Percentiles rank a stretch among this genome's conserved stretches.
Evolutionary conservation across 371 early-diverging fungal genomes (phyloP).

Genomic region (Batrachochytrium dendrobatidis): DNA sequence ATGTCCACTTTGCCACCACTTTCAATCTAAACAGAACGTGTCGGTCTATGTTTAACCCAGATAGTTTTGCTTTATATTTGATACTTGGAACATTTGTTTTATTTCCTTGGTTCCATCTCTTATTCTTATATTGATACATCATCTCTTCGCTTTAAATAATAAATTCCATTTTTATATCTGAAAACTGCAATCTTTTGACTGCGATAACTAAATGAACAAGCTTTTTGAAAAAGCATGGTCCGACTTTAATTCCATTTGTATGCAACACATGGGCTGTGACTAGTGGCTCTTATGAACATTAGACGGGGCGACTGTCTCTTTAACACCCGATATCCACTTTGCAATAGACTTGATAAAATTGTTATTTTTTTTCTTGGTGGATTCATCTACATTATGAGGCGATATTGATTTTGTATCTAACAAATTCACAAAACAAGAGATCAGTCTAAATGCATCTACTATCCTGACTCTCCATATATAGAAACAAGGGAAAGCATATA

Average conservation of each 20-base stretch:
- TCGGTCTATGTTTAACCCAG: not conserved
- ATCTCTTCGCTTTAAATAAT: too few relatives aligned
- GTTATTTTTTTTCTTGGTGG: slow-evolving; percentile 8
- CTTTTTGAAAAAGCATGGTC: too few relatives aligned
- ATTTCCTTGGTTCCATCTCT: not conserved
- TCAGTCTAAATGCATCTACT: not conserved
- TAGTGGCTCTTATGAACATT: too few relatives aligned
- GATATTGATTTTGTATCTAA: not conserved
- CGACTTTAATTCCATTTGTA: too few relatives aligned
- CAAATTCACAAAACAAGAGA: not conserved
- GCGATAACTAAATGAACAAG: too few relatives aligned
- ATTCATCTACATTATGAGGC: not conserved
- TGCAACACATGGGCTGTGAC: too few relatives aligned
- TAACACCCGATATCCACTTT: slow-evolving; percentile 14
- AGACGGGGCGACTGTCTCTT: too few relatives aligned
- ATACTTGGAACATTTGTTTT: not conserved
- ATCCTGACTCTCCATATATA: not conserved
- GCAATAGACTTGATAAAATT: slow-evolving; percentile 22
- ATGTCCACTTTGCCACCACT: not conserved
- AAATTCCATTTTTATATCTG: too few relatives aligned
- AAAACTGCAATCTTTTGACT: too few relatives aligned
- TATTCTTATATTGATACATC: not conserved
- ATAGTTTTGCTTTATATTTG: too few relatives aligned
- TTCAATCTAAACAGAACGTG: slow-evolving; percentile 1
- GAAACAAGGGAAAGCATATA: not conserved